Base-by-base conservation (phyloP, 352 stramenopile species). In the Pythium phragmiticola region DNA sequence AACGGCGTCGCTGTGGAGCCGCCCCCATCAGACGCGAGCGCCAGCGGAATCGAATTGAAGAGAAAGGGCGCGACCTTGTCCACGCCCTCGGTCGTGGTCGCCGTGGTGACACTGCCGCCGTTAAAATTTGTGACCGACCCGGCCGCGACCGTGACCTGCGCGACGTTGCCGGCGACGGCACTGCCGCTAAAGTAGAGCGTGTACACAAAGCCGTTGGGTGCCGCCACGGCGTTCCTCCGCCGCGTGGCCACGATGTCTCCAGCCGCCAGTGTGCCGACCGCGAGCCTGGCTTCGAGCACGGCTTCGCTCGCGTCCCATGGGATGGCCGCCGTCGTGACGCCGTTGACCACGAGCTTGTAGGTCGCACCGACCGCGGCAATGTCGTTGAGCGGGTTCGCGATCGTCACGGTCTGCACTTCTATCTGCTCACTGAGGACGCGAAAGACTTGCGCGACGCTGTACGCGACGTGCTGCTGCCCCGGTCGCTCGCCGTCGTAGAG, bases 351-450 rank as follows among this genome's bases (percentile, higher is more conserved):
- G 0, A 92, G 58, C 26, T 57, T 75, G 39, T 92, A 91, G 6
- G 50, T 81, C 16, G 66, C 58, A 17, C 52, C 43, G 3, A 30
- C 4, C 3, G 54, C 66, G 0, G 54, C 60, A 43, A 91, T 82
- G 39, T 76, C 64, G 21, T 66, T 83, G 2, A 55, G 60, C 2
- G 69, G 57, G 59, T 92, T 90, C 4, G 41, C 63, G 2, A 92
- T 69, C 2, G 74, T 65, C 7, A 94, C 65, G 23, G 80, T 74
- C 49, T 93, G 77, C 7, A 92, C 65, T 43, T 90, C 80, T 57
- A 91, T 88, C 45, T 84, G 77, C 51, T 92, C 82, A 28, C 74
- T 73, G 66, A 85, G 73, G 7, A 94, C 80, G n/a, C 68, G 80
- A 37, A 93, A 94, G 8, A 87, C 57, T 33, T 90, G 86, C 1